Conservation (phyloP, 1,284 basidiomycete genomes). For the Entoloma clypeatum region DNA sequence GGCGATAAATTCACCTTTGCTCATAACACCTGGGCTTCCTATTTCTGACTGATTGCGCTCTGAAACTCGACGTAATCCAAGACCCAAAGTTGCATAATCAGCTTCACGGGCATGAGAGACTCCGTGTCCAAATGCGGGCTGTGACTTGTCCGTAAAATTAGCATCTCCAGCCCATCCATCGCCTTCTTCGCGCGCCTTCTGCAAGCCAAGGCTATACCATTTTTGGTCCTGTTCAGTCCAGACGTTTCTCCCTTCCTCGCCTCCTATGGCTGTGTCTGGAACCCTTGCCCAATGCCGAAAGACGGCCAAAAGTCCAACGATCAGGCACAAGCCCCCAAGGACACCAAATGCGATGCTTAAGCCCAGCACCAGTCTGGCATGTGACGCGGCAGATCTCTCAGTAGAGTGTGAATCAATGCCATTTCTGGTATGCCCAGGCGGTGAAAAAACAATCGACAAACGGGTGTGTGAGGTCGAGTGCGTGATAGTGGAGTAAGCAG, state of each 20-base stretch:
- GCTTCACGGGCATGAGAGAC: constrained; percentile 23
- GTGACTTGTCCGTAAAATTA: constrained; percentile 12
- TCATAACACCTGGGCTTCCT: constrained; percentile 53
- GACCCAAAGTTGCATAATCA: constrained; percentile 38
- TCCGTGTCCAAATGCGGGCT: constrained; percentile 10
- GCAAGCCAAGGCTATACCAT: constrained; percentile 56
- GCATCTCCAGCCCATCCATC: constrained; percentile 27
- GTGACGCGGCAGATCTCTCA: constrained; percentile 39
- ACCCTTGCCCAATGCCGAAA: constrained; percentile 53
- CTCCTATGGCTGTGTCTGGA: constrained; percentile 53
- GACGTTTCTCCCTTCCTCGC: constrained; percentile 50
- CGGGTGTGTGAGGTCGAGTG: constrained; percentile 68
- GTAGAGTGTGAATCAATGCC: constrained; percentile 26
- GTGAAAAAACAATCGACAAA: constrained; percentile 50
- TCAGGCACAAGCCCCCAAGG: constrained; percentile 53
- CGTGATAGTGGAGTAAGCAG: constrained; percentile 59
- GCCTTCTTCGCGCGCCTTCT: constrained; percentile 17
- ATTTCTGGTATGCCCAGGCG: constrained; percentile 30
- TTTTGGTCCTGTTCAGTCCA: constrained; percentile 61
- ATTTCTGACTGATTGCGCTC: constrained; percentile 35
- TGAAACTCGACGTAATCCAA: constrained; percentile 46
- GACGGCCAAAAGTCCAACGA: constrained; percentile 52
- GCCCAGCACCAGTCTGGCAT: constrained; percentile 49
- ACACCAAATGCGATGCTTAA: constrained; percentile 60
- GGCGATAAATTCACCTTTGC: constrained; percentile 62